phyloP scores from a whole-genome alignment of 2,329 filamentous ascomycete genomes.

The Xylariaceae sp. region DNA sequence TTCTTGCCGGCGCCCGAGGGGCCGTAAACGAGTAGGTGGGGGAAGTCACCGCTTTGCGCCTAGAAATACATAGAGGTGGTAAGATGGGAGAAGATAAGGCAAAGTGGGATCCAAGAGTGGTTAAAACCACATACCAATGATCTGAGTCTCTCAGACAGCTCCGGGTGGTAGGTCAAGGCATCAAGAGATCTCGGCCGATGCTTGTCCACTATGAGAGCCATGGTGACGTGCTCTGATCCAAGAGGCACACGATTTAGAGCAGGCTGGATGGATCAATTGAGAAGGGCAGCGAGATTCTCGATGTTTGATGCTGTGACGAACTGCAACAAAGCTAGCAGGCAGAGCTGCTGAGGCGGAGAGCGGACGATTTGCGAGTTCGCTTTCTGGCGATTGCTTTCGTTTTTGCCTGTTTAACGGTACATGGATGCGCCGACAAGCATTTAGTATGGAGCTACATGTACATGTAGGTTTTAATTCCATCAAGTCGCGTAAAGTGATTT shows the following conservation, averaged over 20 bases:
- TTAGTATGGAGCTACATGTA: background rate
- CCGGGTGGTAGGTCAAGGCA: constrained; percentile 77
- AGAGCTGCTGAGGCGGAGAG: too few species aligned
- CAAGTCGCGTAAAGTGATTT: constrained; percentile 31
- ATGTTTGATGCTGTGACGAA: background rate
- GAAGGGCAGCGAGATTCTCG: too few species aligned
- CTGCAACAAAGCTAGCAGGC: too few species aligned
- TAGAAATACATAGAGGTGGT: constrained; percentile 33
- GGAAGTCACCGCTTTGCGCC: constrained; percentile 97
- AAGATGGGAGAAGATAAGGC: constrained; percentile 4
- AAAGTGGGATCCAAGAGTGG: background rate
- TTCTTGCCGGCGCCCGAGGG: constrained; percentile 97
- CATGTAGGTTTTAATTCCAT: constrained; percentile 3
- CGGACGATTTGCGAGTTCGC: too few species aligned
- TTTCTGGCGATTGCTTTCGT: too few species aligned
- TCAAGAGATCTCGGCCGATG: constrained; percentile 72
- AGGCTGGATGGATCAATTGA: too few species aligned
- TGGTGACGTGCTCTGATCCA: constrained; percentile 26
- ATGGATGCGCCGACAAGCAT: constrained; percentile 1
- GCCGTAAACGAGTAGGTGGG: constrained; percentile 94
- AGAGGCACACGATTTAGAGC: too few species aligned
- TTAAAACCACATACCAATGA: constrained; percentile 62
- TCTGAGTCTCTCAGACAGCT: constrained; percentile 80
- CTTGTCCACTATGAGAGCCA: constrained; percentile 70
- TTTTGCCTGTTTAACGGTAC: background rate